Percentiles rank a stretch among this genome's conserved stretches.
These are phyloP conservation scores for Citrus sp. DNA, from an alignment of 345 rosid species.

Conservation along the genomic window DNA sequence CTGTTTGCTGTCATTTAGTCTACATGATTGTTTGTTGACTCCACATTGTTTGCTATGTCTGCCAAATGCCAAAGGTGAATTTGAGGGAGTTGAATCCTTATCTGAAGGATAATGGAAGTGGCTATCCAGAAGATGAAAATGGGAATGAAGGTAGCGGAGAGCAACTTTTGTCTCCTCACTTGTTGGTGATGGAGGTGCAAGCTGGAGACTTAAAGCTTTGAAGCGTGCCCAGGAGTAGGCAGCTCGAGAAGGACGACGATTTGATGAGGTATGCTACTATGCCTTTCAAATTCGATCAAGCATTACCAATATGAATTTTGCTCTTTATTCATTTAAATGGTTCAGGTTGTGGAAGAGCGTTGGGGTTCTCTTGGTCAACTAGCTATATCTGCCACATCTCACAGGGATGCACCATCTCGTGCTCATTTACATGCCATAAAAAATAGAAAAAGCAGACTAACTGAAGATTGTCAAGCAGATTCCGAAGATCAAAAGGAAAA, in stretches of 20 bases:
- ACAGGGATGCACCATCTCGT: conserved; percentile 66
- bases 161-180: conserved; percentile 49
- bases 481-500: conserved; percentile 30
- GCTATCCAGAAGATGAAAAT: conserved; percentile 72
- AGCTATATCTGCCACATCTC: conserved; percentile 66
- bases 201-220: conserved; percentile 91
- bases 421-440: conserved; percentile 85
- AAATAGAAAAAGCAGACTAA: conserved; percentile 46
- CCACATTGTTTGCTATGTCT: background rate
- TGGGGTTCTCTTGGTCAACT: conserved; percentile 80
- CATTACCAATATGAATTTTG: conserved; percentile 4
- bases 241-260: conserved; percentile 67
- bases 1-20: background rate
- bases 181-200: conserved; percentile 95
- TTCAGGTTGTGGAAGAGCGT: conserved; percentile 77
- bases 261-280: conserved; percentile 51
- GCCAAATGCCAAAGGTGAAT: conserved; percentile 45
- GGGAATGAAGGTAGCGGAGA: conserved; percentile 35
- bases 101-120: conserved; percentile 65
- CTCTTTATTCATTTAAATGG: conserved; percentile 15
- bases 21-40: background rate
- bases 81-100: conserved; percentile 87
- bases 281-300: background rate
- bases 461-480: conserved; percentile 26
- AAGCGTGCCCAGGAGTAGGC: conserved; percentile 93